Base-by-base conservation (phyloP, 139 green algal species). In the Monoraphidium neglectum region DNA sequence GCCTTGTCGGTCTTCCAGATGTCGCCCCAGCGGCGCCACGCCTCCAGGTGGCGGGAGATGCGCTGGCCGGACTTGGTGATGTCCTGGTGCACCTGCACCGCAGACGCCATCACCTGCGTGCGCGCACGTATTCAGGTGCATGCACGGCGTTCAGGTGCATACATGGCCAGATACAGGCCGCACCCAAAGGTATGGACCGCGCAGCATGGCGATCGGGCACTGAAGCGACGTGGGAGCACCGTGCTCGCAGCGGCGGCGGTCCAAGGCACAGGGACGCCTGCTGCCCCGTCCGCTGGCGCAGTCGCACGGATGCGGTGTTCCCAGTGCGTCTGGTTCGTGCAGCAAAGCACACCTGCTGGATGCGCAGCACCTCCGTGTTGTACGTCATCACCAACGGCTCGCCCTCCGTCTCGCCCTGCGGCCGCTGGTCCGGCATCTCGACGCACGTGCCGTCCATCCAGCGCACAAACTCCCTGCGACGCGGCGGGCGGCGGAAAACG, bases 391-490 rank as follows among this genome's bases (percentile, higher is more conserved):
- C 73, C 33, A 79, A 15, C 6, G 73, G 63, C 26, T 79, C 73
- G 12, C 73, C 73, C 28, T 78, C 72, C 32, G 56, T 77, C 37
- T 79, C 73, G 13, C 73, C 73, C 73, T 66, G 73, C n/a, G 65
- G 23, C 26, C 73, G 73, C 78, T 94, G 85, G 69, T 91, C 84
- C 1, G 91, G 90, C 15, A 90, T 87, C 83, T 97, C 92, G 2
- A 97, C 60, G 86, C 93, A 98, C 12, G 92, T 94, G 65, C 91
- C 91, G 77, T 97, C 91, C 93, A 96, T 97, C 93, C 94, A 98
- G 30, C 93, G 82, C 70, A 95, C 84, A 84, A 98, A 97, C 1
- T 86, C 67, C 77, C 92, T 91, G 53, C 81, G 86, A n/a, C n/a
- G n/a, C n/a, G n/a, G n/a, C n/a, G n/a, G n/a, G n/a, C n/a, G n/a